Evolutionary conservation across 768 basidiomycete species (phyloP).

Genomic region (Tulasnella calospora): DNA sequence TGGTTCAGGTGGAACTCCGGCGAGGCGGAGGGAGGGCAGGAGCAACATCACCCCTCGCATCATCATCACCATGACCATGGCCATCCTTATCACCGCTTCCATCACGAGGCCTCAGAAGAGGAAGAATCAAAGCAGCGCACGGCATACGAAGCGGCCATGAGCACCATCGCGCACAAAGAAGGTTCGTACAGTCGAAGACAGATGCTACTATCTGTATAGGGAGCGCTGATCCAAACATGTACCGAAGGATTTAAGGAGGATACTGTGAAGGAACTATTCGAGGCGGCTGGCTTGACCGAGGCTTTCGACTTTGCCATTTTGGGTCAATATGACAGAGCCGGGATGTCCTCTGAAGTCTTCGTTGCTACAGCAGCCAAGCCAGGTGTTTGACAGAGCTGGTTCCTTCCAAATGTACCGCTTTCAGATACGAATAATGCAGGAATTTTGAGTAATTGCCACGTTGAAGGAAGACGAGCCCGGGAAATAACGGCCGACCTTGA

Average conservation of each 20-base stretch:
- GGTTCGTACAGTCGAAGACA: not conserved
- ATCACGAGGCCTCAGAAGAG: not conserved
- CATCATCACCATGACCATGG: conserved; percentile 21
- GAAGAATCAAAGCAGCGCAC: conserved; percentile 2
- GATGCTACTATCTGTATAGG: no score
- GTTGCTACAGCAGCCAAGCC: not conserved
- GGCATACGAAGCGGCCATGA: conserved; percentile 47
- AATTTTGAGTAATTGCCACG: not conserved
- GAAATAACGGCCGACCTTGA: not conserved
- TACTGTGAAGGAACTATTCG: conserved; percentile 50
- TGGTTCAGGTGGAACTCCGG: conserved; percentile 20
- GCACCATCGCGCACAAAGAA: not conserved
- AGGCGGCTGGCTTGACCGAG: conserved; percentile 48
- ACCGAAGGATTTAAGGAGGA: conserved; percentile 49
- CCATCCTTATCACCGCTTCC: conserved; percentile 11
- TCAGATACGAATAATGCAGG: not conserved
- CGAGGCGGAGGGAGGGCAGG: conserved; percentile 13
- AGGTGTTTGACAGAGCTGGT: not conserved
- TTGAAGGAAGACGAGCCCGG: not conserved
- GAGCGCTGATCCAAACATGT: not conserved
- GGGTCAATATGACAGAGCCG: not conserved
- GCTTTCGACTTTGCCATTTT: not conserved
- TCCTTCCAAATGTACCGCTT: not conserved
- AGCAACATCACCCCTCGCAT: conserved; percentile 36
- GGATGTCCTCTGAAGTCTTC: not conserved